phyloP scores from a whole-genome alignment of 257 asterid genomes.

The Nicotiana sylvestris region DNA sequence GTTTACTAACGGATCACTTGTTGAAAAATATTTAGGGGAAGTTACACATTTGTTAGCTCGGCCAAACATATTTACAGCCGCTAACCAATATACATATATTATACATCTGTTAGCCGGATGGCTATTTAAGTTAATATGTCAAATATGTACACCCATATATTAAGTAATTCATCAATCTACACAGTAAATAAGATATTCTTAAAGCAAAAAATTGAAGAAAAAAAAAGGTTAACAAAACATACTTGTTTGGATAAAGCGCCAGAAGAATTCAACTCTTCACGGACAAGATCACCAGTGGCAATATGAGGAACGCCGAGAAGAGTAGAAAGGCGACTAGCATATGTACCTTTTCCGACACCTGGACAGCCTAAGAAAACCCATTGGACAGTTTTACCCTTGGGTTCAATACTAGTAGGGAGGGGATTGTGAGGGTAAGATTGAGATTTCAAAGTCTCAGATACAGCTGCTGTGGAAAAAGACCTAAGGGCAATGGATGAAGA shows the following conservation, averaged over 20 bases:
- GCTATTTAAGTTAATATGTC: no score
- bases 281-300: conserved; percentile 99
- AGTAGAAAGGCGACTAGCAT: conserved; percentile 83
- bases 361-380: conserved; percentile 98
- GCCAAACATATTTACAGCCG: no score
- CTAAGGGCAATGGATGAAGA: conserved; percentile 32
- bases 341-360: conserved; percentile 97
- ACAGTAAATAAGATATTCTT: no score
- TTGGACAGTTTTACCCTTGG: conserved; percentile 61
- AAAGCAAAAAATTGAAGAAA: no score
- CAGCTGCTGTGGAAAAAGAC: conserved; percentile 48
- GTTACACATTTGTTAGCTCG: no score
- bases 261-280: conserved; percentile 74
- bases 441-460: conserved; percentile 34
- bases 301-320: conserved; percentile 92
- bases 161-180: no score
- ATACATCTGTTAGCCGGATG: no score
- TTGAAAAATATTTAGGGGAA: no score
- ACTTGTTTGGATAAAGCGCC: conserved; percentile 73
- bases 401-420: conserved; percentile 38
- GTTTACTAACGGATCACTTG: not conserved
- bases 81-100: no score
- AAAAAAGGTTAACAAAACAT: not conserved
- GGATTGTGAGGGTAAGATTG: conserved; percentile 14
- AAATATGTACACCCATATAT: no score